A percentile compares a stretch with the other conserved stretches of the same genome.
Evolutionary conservation across 352 stramenopile genomes (phyloP).

Genomic region (Globisporangium splendens): DNA sequence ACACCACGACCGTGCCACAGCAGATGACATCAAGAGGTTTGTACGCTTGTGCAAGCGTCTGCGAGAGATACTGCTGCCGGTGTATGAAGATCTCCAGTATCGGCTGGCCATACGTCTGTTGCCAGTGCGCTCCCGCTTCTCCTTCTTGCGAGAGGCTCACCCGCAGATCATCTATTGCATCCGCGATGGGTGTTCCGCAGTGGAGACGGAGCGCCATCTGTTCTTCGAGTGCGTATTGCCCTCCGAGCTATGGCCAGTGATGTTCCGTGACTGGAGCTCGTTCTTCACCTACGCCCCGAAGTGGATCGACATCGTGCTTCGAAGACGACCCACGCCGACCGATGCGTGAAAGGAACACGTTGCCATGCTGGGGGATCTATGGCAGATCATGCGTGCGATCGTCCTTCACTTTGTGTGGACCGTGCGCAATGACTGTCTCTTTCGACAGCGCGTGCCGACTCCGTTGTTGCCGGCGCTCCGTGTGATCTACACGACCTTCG

Average conservation of each 20-base stretch:
- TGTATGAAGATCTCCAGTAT: background rate
- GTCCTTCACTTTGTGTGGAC: too few relatives aligned
- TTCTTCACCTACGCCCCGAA: background rate
- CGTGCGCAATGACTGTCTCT: too few relatives aligned
- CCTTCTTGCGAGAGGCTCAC: background rate
- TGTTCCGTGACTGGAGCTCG: background rate
- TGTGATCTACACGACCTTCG: too few relatives aligned
- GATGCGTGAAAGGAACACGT: too few relatives aligned
- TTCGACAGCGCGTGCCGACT: too few relatives aligned
- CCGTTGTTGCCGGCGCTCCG: too few relatives aligned
- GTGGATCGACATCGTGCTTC: slow-evolving; percentile 1
- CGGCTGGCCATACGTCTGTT: background rate
- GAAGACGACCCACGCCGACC: background rate
- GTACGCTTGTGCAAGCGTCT: too few relatives aligned
- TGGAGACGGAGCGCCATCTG: slow-evolving; percentile 1
- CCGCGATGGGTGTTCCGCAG: background rate
- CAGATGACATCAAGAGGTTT: too few relatives aligned
- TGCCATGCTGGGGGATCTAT: too few relatives aligned
- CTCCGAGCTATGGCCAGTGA: background rate
- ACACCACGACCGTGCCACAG: too few relatives aligned
- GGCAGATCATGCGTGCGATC: too few relatives aligned
- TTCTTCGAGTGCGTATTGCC: slow-evolving; percentile 3
- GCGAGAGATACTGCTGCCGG: too few relatives aligned
- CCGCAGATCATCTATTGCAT: background rate
- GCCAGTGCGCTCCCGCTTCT: slow-evolving; percentile 1